These are phyloP conservation scores for Aspergillus homomorphus DNA, from an alignment of 495 filamentous ascomycete species.

Conservation along the genomic window DNA sequence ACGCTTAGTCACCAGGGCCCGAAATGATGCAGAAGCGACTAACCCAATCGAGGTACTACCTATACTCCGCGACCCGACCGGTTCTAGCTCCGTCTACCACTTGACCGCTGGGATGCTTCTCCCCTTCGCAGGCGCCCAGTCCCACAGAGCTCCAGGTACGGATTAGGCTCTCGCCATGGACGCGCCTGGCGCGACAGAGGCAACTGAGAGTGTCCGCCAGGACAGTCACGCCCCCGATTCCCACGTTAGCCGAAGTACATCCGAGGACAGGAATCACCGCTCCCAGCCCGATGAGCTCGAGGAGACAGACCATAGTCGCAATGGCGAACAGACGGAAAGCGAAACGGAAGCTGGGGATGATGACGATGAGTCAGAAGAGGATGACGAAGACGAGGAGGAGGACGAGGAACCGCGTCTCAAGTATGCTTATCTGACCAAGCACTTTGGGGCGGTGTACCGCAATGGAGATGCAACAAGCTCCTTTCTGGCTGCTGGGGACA, in stretches of 20 bases:
- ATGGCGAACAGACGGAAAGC: constrained; percentile 10
- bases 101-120: constrained; percentile 19
- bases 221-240: constrained; percentile 8
- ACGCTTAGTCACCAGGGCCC: constrained; percentile 14
- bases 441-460: constrained; percentile 76
- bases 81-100: constrained; percentile 2
- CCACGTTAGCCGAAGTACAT: not conserved
- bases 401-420: constrained; percentile 97
- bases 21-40: not conserved
- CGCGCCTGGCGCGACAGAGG: constrained; percentile 42
- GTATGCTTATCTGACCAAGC: constrained; percentile 79
- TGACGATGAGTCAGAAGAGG: constrained; percentile 40
- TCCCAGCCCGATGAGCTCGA: constrained; percentile 18
- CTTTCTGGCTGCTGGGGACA: constrained; percentile 87
- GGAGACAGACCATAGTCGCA: constrained; percentile 19
- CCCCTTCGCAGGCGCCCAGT: constrained; percentile 5
- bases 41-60: constrained; percentile 14
- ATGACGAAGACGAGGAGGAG: constrained; percentile 78
- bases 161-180: constrained; percentile 42
- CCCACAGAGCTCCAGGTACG: constrained; percentile 25
- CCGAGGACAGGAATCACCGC: constrained; percentile 13
- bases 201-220: constrained; percentile 23
- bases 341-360: constrained; percentile 25
- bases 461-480: constrained; percentile 93
- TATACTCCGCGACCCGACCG: not conserved